Evolutionary conservation across 164 flowering plant species (phyloP), one percentile per base, ranked within the genome.

Genomic region (Kingdonia uniflora): DNA sequence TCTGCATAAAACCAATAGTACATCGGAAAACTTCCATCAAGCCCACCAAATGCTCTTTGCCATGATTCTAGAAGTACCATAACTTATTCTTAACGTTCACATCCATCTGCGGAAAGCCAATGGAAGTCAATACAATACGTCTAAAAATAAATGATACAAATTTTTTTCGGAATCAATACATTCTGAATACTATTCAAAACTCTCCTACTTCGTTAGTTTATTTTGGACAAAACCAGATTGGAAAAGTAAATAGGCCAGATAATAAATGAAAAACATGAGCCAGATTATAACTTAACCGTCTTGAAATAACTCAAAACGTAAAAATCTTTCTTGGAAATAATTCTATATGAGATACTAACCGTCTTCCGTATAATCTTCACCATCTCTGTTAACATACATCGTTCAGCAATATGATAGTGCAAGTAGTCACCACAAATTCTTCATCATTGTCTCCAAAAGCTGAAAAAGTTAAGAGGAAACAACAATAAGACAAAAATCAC

Each of bases 41-140:
- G 67, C 55, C 97, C 97, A 44, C 97, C 97, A 72, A 91, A 91
- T 51, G 96, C 92, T 73, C 87, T 96, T 83, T 91, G 96, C 98
- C 98, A 91, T 14, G 92, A 83, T 66, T 91, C 98, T 62, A 91
- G 69, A 19, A 87, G 80, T 60, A 71, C 71, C 63, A 91, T 55
- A 69, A 91, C 81, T 76, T 87, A 75, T 85, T 95, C 67, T 74
- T 85, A 58, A 85, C 95, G 65, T 69, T 87, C 53, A 71, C 60
- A 56, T 87, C 94, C 54, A 95, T 96, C 95, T 90, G 74, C 73
- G 73, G 12, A 22, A 20, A 17, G 1, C 14, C 0, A 10, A 5
- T 1, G 1, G 19, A 16, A 16, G 16, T 42, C 8, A 44, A 44
- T 12, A 14, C 19, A 8, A 2, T n/a, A n/a, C 19, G n/a, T n/a